These are phyloP conservation scores for Elaeis guineensis DNA, from an alignment of 176 grass and related monocot species.

Conservation along the genomic window DNA sequence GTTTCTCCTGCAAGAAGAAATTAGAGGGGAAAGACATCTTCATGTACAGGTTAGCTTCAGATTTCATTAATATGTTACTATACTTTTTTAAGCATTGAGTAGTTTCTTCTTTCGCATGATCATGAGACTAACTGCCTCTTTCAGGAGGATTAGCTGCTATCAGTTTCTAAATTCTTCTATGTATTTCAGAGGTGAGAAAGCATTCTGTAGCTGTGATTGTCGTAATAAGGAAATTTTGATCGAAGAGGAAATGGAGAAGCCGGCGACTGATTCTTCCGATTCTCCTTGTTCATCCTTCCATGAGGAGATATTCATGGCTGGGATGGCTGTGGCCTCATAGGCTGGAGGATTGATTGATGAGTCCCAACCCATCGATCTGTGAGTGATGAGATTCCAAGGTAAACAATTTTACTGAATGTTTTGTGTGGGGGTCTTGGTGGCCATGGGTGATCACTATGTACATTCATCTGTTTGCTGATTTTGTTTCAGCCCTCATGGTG, in stretches of 20 bases:
- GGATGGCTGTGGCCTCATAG: background rate
- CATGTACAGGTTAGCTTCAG: constrained; percentile 64
- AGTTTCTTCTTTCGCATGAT: no score
- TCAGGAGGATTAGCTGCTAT: no score
- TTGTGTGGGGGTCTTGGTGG: background rate
- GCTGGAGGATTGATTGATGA: background rate
- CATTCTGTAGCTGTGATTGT: constrained; percentile 65
- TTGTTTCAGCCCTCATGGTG: background rate
- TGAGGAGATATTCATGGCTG: constrained; percentile 3
- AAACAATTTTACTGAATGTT: background rate
- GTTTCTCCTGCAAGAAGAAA: constrained; percentile 75
- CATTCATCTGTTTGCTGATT: constrained; percentile 8
- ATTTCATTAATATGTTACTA: background rate
- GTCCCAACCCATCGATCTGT: no score
- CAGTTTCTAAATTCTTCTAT: background rate
- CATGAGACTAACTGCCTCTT: no score
- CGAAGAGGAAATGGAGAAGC: constrained; percentile 53
- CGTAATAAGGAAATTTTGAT: constrained; percentile 61
- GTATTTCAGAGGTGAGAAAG: constrained; percentile 67
- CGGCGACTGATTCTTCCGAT: background rate
- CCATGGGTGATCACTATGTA: constrained; percentile 14
- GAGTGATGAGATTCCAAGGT: no score
- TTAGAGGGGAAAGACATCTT: constrained; percentile 75
- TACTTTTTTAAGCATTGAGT: no score
- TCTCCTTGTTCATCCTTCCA: background rate